Base-by-base conservation (phyloP, 345 rosid species). In the Rubroshorea leprosula region DNA sequence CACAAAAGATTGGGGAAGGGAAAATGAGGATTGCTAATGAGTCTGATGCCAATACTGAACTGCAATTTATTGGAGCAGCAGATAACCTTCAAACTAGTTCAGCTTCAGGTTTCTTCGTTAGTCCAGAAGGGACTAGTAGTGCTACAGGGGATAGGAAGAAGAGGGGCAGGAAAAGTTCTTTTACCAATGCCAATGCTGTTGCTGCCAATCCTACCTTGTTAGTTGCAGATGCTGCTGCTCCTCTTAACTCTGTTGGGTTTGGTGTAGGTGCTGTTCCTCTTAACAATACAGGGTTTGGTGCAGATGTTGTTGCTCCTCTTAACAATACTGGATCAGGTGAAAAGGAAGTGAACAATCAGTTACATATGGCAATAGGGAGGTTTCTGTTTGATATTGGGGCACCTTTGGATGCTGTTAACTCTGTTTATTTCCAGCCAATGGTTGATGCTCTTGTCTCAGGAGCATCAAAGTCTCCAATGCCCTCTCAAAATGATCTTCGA, bases 381-480 rank as follows among this genome's bases (percentile, higher is more conserved):
- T 85, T 88, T 61, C 60, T 91, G 57, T 83, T 73, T 54, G 94
- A 83, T 68, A 79, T 85, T 27, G 94, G 97, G 39, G 97, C 87
- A 14, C 80, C 86, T 61, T 38, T 74, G n/a, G 86, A 82, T 65
- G 81, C 83, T 0, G 74, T 82, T 47, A 85, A 76, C 60, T 89
- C 99, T 0, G 75, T 59, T 60, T 85, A 80, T 68, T 85, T 83
- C 78, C 94, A 78, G 35, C 83, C 77, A 8, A 75, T 85, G 75
- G 63, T 83, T 25, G 88, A 90, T 72, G 79, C 79, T 3, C 64
- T 89, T 63, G 75, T 78, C 62, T 82, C 84, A 1, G 86, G 76
- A 52, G 88, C 74, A 49, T 62, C 74, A 18, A 78, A 68, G 50
- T 68, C 72, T 58, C 66, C 64, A 26, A 55, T 75, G 49, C 96